These are phyloP conservation scores for Ophioceras dolichostomum DNA, from an alignment of 2,329 filamentous ascomycete genomes.

Conservation along the genomic window DNA sequence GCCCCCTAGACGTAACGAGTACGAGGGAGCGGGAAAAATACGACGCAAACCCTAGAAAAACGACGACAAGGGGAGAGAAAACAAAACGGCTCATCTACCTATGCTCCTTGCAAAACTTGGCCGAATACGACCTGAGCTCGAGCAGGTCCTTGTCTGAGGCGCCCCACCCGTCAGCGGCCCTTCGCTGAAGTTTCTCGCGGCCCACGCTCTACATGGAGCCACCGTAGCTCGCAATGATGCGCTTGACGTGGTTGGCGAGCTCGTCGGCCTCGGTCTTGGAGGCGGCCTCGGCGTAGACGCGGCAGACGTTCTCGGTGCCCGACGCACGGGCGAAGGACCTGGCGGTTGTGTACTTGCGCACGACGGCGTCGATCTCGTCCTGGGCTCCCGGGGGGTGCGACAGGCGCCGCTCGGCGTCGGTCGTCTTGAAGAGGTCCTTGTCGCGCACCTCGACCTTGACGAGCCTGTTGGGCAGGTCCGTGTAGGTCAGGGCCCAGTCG, in stretches of 20 bases:
- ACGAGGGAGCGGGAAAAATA: no score
- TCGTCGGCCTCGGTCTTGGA: conserved; percentile 85
- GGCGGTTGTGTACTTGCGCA: conserved; percentile 83
- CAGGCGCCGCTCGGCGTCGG: conserved; percentile 82
- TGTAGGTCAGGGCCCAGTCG: conserved; percentile 90
- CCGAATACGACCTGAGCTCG: no score
- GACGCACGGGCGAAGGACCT: conserved; percentile 85
- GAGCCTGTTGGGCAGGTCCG: conserved; percentile 89
- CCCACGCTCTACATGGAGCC: conserved; percentile 2
- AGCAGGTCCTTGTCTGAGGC: no score
- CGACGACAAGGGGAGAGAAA: no score
- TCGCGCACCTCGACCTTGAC: conserved; percentile 82
- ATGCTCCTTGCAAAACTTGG: no score
- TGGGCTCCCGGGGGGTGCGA: conserved; percentile 70
- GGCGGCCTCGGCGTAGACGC: conserved; percentile 91
- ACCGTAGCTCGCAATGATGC: conserved; percentile 55
- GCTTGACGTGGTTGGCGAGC: conserved; percentile 70
- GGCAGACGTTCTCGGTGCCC: conserved; percentile 90
- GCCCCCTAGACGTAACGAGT: no score
- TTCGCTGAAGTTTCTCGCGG: no score
- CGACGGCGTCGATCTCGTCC: conserved; percentile 72
- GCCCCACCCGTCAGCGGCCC: no score
- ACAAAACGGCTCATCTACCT: no score
- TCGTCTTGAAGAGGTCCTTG: conserved; percentile 81
- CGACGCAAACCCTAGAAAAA: no score